Base-by-base conservation (phyloP, 2,329 filamentous ascomycete genomes). In the Tolypocladium tundrense region DNA sequence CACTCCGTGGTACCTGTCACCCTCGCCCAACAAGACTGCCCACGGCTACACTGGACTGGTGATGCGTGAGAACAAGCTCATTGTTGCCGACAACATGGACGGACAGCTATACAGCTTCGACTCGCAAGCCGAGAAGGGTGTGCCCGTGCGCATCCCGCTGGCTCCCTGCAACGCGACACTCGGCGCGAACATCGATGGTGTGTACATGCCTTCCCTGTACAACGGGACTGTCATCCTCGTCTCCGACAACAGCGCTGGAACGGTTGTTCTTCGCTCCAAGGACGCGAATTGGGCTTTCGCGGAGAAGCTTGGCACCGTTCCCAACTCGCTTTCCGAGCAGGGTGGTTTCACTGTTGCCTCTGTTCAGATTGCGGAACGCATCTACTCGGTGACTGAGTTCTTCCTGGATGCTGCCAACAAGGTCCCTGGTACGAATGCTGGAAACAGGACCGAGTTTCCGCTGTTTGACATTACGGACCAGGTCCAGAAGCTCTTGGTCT, bases 101-200 rank as follows among this genome's bases (percentile, higher is more conserved):
- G 69, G 72, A 0, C 63, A 68, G 58, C 60, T 76, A 13, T 71
- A 72, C 57, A 61, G 64, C 6, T 74, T 75, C 55, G 68, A 75
- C 61, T 64, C 67, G 55, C 51, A 21, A 24, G 45, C 45, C 33
- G 53, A 33, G 19, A 39, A 33, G 45, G 43, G 48, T 16, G 39
- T 43, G 21, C 57, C 45, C 8, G 39, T 41, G 11, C 37, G 21
- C 6, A 42, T 60, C 8, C 52, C 56, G 2, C 7, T 58, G 31
- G 2, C n/a, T 9, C n/a, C 27, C 45, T 11, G 53, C 13, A 43
- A 53, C 3, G 39, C 45, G 19, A 51, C 45, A 1, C 21, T 45
- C 11, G 35, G 53, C 35, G 13, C 39, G 11, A 13, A 33, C 43
- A 27, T 65, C 1, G 69, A 74, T 57, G 70, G 68, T 8, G 65